Percentiles rank a stretch among this genome's conserved stretches.
These are phyloP conservation scores for Logfia minima DNA, from an alignment of 129 eudicot genomes.

Conservation along the genomic window DNA sequence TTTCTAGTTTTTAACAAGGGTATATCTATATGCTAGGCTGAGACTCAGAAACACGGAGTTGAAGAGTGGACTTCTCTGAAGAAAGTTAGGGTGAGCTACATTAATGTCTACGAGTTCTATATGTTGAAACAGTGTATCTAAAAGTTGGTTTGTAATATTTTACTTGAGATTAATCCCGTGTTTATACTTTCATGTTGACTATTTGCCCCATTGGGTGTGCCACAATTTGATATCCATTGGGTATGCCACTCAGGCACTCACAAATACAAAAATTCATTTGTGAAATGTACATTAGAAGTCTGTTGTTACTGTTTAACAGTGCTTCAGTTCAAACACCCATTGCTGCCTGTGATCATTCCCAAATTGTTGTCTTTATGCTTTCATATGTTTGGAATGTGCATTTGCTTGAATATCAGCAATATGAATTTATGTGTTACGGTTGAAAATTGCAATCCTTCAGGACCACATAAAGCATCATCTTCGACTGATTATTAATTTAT, in stretches of 20 bases:
- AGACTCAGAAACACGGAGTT: slow-evolving; percentile 72
- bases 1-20: slow-evolving; percentile 13
- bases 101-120: neutral
- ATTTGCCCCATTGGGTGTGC: neutral
- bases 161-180: neutral
- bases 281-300: neutral
- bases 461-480: neutral
- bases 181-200: neutral
- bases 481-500: no score
- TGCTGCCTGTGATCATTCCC: neutral
- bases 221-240: neutral
- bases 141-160: neutral
- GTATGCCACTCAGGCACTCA: neutral
- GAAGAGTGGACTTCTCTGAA: slow-evolving; percentile 85
- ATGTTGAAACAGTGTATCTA: neutral
- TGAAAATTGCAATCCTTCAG: neutral
- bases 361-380: neutral
- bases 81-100: slow-evolving; percentile 81
- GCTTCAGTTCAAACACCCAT: neutral
- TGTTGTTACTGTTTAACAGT: neutral
- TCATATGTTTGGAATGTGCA: neutral
- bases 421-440: neutral
- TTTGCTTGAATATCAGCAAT: neutral
- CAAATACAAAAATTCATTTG: neutral
- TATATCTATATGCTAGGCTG: slow-evolving; percentile 53